Base-by-base conservation (phyloP, 1,284 basidiomycete species). In the Tylopilus sp. region DNA sequence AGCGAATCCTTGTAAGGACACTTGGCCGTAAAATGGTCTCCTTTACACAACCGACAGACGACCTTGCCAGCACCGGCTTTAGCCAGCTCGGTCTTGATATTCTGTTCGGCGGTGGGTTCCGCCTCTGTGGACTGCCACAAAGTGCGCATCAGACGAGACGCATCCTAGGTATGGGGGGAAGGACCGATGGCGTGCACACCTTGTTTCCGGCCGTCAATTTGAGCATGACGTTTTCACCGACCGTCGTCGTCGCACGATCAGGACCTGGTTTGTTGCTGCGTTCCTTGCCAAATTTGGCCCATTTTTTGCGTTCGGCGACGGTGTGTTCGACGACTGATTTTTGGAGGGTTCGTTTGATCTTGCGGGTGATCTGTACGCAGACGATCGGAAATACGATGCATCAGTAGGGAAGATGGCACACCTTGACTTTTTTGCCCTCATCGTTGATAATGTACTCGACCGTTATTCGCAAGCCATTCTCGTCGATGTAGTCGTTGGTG, bases 1-100 rank as follows among this genome's bases (percentile, higher is more conserved):
- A 95, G 89, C 26, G 95, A 94, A 73, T 99, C 97, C 81, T 96
- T 98, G 89, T 98, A 98, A 16, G 98, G 98, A 88, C 98, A 99
- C 81, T 97, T 96, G 67, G 96, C 94, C 16, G 98, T 99, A 81
- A 97, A 99, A 83, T 99, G 98, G 72, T 94, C 94, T 64, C 97
- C 97, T 80, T 97, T 96, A 84, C 98, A 99, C 65, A 98, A 83
- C 73, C 98, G 90, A 87, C 97, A 99, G 60, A 89, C 84, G 69
- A 99, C 95, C 76, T 96, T 95, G 79, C 96, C 96, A 22, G 87
- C 89, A 73, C 95, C 96, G 3, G 88, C 86, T 66, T 87, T 87
- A 10, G 82, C 89, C 36, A 95, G 88, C 71, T 90, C 88, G 38
- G 80, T 81, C 81, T 95, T 96, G 73, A 94, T 82, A 61, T 85